Conservation (phyloP, 768 basidiomycete species). For the Termitomyces sp. region DNA sequence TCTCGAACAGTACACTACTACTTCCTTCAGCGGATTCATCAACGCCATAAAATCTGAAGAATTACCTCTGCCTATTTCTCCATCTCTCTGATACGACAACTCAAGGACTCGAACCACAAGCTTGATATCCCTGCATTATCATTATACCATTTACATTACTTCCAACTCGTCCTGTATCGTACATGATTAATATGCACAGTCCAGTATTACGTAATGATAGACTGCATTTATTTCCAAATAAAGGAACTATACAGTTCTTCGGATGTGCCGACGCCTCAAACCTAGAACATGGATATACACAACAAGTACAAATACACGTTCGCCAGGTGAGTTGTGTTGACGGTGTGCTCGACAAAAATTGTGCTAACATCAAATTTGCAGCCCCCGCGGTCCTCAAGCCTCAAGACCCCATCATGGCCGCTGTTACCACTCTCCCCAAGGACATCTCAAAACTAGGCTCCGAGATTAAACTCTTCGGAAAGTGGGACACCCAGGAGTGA, state of each 20-base stretch:
- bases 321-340: conserved; percentile 27
- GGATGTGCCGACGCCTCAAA: conserved; percentile 35
- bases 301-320: conserved; percentile 46
- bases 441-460: conserved; percentile 76
- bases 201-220: neutral
- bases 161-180: neutral
- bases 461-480: conserved; percentile 95
- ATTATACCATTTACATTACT: neutral
- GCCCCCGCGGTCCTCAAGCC: conserved; percentile 26
- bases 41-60: conserved; percentile 8
- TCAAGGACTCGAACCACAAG: neutral
- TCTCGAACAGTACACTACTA: conserved; percentile 6
- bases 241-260: conserved; percentile 41
- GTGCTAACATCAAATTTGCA: conserved; percentile 16
- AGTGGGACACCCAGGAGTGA: conserved; percentile 98
- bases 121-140: conserved; percentile 7
- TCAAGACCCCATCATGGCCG: conserved; percentile 50
- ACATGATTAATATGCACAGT: neutral
- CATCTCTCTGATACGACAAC: neutral
- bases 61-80: neutral
- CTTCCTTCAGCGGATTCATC: conserved; percentile 6
- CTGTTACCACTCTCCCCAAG: conserved; percentile 69
- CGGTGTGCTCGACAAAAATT: conserved; percentile 26
- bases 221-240: conserved; percentile 3
- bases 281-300: conserved; percentile 32